These are phyloP conservation scores for Heterobasidion irregulare DNA, from an alignment of 1,284 basidiomycete genomes.

Conservation along the genomic window DNA sequence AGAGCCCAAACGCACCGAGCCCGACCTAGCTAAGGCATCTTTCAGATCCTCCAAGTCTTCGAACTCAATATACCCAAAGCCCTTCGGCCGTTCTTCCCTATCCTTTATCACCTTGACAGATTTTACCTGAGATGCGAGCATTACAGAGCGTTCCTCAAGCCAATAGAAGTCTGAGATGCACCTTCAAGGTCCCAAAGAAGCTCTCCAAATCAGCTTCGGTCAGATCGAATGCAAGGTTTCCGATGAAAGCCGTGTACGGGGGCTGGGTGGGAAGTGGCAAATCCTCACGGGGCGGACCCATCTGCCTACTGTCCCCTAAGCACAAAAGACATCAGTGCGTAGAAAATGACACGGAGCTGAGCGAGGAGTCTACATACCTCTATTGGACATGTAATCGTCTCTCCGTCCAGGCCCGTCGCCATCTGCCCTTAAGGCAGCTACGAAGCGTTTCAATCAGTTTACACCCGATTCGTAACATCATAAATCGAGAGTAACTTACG, in stretches of 20 bases:
- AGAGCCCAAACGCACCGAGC: constrained; percentile 39
- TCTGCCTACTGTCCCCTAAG: constrained; percentile 49
- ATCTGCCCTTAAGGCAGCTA: constrained; percentile 56
- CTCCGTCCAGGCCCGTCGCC: constrained; percentile 52
- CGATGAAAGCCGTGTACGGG: constrained; percentile 94
- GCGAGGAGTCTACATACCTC: constrained; percentile 36
- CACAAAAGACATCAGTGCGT: not conserved
- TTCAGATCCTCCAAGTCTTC: constrained; percentile 77
- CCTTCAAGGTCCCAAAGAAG: constrained; percentile 69
- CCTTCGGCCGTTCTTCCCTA: constrained; percentile 88
- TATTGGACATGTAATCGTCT: constrained; percentile 55
- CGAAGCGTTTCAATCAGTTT: constrained; percentile 11
- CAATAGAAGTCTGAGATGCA: constrained; percentile 21
- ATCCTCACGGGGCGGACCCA: constrained; percentile 71
- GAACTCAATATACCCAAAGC: constrained; percentile 98
- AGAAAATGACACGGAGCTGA: not conserved
- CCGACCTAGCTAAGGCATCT: constrained; percentile 64
- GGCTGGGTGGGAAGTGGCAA: constrained; percentile 91
- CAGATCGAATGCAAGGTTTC: constrained; percentile 93
- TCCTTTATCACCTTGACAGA: constrained; percentile 91
- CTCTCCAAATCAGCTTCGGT: constrained; percentile 76
- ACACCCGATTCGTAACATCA: constrained; percentile 7
- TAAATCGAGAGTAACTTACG: constrained; percentile 48
- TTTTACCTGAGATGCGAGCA: constrained; percentile 44
- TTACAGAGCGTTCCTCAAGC: not conserved